phyloP scores from a whole-genome alignment of 176 grass and related monocot species.

The Stipa capillata region DNA sequence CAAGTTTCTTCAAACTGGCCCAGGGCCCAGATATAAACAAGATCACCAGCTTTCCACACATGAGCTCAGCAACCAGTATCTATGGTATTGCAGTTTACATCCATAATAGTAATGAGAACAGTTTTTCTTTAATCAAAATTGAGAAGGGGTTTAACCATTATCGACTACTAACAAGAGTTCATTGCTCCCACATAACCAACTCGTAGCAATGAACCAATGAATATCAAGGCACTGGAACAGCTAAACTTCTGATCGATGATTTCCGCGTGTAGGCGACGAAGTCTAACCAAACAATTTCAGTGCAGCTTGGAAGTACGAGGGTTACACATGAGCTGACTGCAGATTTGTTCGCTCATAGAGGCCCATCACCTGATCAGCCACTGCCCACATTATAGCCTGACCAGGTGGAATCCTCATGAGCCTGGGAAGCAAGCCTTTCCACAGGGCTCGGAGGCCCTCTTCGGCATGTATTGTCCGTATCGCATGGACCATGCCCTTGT shows the following conservation, averaged over 20 bases:
- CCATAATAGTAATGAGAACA: background rate
- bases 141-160: background rate
- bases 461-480: constrained; percentile 74
- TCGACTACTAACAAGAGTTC: constrained; percentile 4
- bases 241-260: background rate
- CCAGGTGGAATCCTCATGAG: constrained; percentile 99
- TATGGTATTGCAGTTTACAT: background rate
- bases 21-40: background rate
- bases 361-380: constrained; percentile 92
- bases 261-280: background rate
- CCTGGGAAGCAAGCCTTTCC: constrained; percentile 92
- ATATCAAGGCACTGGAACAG: constrained; percentile 15
- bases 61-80: background rate
- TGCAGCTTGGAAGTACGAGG: background rate
- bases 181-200: constrained; percentile 6
- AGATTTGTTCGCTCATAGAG: constrained; percentile 74
- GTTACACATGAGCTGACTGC: constrained; percentile 34
- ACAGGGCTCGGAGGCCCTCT: constrained; percentile 70
- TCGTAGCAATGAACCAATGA: constrained; percentile 25
- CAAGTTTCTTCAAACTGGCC: background rate
- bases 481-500: constrained; percentile 74
- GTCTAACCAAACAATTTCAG: constrained; percentile 18
- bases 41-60: background rate
- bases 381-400: constrained; percentile 95
- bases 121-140: background rate